phyloP scores from a whole-genome alignment of 1,284 basidiomycete species.

The Fomitiporia mediterranea region DNA sequence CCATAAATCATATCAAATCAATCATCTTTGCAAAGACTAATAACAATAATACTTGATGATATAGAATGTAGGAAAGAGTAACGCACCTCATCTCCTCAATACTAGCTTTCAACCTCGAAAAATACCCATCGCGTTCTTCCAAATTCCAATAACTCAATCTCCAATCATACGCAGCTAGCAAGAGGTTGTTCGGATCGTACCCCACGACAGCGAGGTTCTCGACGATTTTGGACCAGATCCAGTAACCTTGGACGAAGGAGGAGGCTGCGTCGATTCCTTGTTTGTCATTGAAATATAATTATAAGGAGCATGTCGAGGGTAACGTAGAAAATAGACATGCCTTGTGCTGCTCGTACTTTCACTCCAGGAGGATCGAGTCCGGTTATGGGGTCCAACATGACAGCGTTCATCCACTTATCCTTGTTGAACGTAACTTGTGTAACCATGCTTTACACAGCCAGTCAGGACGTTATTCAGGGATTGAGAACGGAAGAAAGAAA shows the following conservation, averaged over 20 bases:
- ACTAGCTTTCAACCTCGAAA: constrained; percentile 78
- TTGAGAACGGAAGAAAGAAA: background rate
- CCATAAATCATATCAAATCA: background rate
- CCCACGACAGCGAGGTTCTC: constrained; percentile 90
- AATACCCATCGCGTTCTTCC: constrained; percentile 92
- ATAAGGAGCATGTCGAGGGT: constrained; percentile 6
- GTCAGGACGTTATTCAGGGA: constrained; percentile 15
- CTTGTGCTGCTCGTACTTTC: constrained; percentile 90
- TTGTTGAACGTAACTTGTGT: constrained; percentile 84
- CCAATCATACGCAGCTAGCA: constrained; percentile 90
- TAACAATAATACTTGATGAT: too few species aligned
- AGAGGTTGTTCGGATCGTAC: constrained; percentile 88
- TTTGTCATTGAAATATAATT: background rate
- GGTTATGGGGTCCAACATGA: constrained; percentile 88
- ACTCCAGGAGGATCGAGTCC: constrained; percentile 89
- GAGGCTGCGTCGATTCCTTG: constrained; percentile 81
- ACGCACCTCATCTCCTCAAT: constrained; percentile 81
- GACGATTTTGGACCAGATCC: constrained; percentile 95
- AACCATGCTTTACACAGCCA: constrained; percentile 61
- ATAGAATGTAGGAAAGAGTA: background rate
- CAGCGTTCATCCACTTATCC: constrained; percentile 83
- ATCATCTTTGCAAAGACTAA: too few species aligned
- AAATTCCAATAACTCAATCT: constrained; percentile 87
- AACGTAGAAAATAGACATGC: constrained; percentile 32
- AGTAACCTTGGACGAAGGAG: constrained; percentile 91